Conservation (phyloP, 2,329 filamentous ascomycete genomes). For the Blastomyces silverae region DNA sequence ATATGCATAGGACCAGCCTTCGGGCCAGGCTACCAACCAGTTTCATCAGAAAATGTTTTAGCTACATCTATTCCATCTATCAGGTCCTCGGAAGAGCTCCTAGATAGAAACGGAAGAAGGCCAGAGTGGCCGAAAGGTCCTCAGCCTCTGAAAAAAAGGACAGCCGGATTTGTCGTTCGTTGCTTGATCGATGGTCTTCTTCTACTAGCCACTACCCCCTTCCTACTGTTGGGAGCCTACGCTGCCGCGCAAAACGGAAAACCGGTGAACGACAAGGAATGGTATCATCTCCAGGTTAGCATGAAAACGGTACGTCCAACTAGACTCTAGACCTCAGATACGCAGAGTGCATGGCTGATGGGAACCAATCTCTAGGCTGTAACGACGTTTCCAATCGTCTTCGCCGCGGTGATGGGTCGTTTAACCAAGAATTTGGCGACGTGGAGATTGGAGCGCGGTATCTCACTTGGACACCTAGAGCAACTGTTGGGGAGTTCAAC, state of each 20-base stretch:
- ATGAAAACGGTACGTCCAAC: conserved; percentile 16
- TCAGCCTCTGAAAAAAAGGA: background rate
- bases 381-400: conserved; percentile 17
- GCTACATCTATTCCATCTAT: background rate
- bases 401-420: conserved; percentile 18
- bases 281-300: conserved; percentile 9
- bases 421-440: conserved; percentile 13
- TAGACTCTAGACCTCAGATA: background rate
- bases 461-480: conserved; percentile 15
- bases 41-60: background rate
- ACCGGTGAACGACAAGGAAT: conserved; percentile 11
- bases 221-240: conserved; percentile 14
- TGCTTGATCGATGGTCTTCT: conserved; percentile 11
- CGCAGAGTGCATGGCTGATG: background rate
- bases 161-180: background rate
- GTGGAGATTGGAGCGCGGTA: conserved; percentile 15
- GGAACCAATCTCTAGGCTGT: conserved; percentile 11
- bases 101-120: background rate
- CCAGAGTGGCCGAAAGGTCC: background rate
- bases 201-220: conserved; percentile 12
- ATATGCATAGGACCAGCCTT: background rate
- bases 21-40: background rate
- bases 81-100: background rate
- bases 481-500: conserved; percentile 17
- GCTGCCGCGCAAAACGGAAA: conserved; percentile 1